Conservation (phyloP, 495 filamentous ascomycete species). For the Daldinia concentrica region DNA sequence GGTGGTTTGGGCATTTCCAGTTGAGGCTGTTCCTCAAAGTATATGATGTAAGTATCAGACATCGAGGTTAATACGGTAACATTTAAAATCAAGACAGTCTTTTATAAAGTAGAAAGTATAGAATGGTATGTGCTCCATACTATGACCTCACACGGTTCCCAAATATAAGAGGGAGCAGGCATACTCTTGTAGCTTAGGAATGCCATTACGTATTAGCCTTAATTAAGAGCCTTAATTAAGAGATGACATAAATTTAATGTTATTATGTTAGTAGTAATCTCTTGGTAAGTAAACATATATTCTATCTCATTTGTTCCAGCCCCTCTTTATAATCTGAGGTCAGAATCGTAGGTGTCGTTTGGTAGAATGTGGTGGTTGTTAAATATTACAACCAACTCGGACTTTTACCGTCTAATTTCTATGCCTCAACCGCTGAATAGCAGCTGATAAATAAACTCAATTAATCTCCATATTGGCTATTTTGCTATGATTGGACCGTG, state of each 20-base stretch:
- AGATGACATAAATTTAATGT: neutral
- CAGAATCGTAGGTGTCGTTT: neutral
- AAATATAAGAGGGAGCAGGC: neutral
- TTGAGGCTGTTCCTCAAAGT: no score
- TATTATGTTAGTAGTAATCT: neutral
- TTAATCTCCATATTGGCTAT: neutral
- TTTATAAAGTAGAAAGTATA: neutral
- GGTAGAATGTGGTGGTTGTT: neutral
- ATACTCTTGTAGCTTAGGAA: neutral
- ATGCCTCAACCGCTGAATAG: neutral
- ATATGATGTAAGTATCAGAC: no score
- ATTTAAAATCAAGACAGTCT: no score
- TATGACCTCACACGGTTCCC: neutral
- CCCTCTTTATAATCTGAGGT: neutral
- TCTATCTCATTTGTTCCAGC: neutral
- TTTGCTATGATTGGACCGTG: no score
- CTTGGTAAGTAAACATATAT: neutral
- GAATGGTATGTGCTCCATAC: neutral
- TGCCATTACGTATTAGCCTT: neutral
- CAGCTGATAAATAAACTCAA: no score
- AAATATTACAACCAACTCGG: neutral
- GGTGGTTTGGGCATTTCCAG: no score
- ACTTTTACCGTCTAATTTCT: neutral
- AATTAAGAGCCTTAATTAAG: no score
- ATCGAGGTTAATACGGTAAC: no score